These are phyloP conservation scores for Corynespora cassiicola DNA, from an alignment of 2,329 filamentous ascomycete genomes.

Conservation along the genomic window DNA sequence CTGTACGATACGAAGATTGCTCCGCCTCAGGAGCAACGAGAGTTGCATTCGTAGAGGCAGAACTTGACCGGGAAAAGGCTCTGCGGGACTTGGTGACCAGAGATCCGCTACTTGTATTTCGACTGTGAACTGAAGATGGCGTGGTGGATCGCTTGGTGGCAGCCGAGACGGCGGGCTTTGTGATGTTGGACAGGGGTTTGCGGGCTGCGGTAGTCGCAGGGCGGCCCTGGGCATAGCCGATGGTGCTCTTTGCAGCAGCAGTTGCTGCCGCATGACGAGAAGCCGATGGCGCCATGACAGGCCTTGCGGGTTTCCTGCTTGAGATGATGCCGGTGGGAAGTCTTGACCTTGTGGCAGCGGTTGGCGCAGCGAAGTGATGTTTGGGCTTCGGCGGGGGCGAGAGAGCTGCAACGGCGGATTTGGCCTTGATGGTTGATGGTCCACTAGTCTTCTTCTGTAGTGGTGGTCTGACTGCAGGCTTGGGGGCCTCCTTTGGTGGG, in stretches of 20 bases:
- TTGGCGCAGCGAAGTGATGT: slow-evolving; percentile 48
- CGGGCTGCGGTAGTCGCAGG: slow-evolving; percentile 50
- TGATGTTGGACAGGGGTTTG: slow-evolving; percentile 45
- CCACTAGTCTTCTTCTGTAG: slow-evolving; percentile 26
- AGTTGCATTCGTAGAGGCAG: slow-evolving; percentile 36
- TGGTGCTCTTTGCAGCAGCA: slow-evolving; percentile 76
- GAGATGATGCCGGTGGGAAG: slow-evolving; percentile 38
- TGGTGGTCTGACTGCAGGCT: slow-evolving; percentile 8
- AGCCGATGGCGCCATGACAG: slow-evolving; percentile 53
- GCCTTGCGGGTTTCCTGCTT: slow-evolving; percentile 48
- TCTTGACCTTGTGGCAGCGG: slow-evolving; percentile 49
- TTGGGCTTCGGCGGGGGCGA: slow-evolving; percentile 39
- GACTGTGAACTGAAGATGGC: slow-evolving; percentile 20
- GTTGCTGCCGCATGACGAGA: slow-evolving; percentile 68
- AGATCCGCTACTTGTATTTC: slow-evolving; percentile 17
- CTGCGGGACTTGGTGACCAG: slow-evolving; percentile 19
- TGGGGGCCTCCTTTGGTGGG: slow-evolving; percentile 33
- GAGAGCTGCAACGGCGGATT: slow-evolving; percentile 54
- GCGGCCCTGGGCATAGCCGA: slow-evolving; percentile 85
- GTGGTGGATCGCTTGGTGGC: slow-evolving; percentile 25
- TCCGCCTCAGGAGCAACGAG: slow-evolving; percentile 29
- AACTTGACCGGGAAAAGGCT: slow-evolving; percentile 41
- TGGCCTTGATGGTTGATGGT: slow-evolving; percentile 62
- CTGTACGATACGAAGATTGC: slow-evolving; percentile 30
- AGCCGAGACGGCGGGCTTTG: slow-evolving; percentile 35